phyloP scores from a whole-genome alignment of 2,329 filamentous ascomycete genomes.

The Colletotrichum theobromicola region DNA sequence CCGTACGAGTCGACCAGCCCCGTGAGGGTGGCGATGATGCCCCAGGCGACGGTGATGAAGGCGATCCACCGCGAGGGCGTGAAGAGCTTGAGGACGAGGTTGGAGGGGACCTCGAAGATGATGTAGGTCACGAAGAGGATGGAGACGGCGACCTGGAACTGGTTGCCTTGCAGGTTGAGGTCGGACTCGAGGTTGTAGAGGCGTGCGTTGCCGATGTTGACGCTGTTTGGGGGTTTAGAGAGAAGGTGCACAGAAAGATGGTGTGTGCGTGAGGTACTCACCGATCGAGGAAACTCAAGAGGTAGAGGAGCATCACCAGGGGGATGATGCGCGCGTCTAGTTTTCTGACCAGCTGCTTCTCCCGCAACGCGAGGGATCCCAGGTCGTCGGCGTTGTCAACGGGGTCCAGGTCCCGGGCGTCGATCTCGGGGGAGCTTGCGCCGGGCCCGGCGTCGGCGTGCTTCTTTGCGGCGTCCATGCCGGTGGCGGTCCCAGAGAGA shows the following conservation, averaged over 20 bases:
- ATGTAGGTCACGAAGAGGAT: constrained; percentile 72
- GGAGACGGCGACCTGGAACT: constrained; percentile 73
- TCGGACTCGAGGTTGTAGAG: constrained; percentile 71
- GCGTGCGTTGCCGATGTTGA: constrained; percentile 66
- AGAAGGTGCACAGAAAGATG: background rate
- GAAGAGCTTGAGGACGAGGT: constrained; percentile 67
- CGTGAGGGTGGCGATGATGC: constrained; percentile 71
- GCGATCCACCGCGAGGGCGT: constrained; percentile 68
- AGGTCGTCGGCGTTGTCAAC: constrained; percentile 14
- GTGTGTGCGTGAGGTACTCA: constrained; percentile 35
- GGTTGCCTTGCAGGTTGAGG: constrained; percentile 64
- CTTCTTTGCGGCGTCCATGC: background rate
- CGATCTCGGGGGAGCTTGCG: background rate
- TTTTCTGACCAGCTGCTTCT: constrained; percentile 67
- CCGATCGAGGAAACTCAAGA: constrained; percentile 79
- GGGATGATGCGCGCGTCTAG: constrained; percentile 70
- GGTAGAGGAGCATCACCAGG: constrained; percentile 71
- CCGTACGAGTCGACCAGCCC: constrained; percentile 71
- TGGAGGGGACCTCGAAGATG: constrained; percentile 68
- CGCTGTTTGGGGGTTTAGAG: background rate
- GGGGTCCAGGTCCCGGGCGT: background rate
- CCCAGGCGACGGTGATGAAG: constrained; percentile 70
- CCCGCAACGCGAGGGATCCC: constrained; percentile 26
- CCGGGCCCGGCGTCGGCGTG: background rate
- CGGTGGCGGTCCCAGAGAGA: background rate